Evolutionary conservation across 2,329 filamentous ascomycete genomes (phyloP), one percentile per base, ranked within the genome.

Genomic region (Cladosporium sphaerospermum): DNA sequence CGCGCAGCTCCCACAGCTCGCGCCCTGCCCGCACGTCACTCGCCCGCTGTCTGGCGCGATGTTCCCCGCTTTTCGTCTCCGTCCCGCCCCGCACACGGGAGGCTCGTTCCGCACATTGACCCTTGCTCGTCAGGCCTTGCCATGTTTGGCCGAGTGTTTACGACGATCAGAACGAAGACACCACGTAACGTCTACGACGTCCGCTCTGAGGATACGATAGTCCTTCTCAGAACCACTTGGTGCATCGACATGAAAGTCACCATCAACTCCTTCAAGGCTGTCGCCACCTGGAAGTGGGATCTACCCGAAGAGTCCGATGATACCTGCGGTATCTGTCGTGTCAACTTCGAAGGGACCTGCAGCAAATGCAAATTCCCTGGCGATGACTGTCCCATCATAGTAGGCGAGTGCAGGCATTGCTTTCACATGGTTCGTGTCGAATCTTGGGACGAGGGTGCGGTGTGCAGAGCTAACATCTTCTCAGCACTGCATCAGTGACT

Each of bases 281-380:
- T 99, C 57, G 93, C 93, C 14, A 92, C 90, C 52, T 99, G 93
- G 93, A 85, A 89, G 59, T 99, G 93, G 93, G 89, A 97, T 69
- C 88, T 97, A 65, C 90, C 92, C 19, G 90, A 96, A 64, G 92
- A 96, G 73, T 54, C 59, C 18, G 68, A 70, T 57, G 92, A 99
- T 69, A 91, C 97, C 58, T 99, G 93, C 64, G 93, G 93, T 64
- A 99, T 99, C 74, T 99, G 93, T 73, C 92, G 95, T 68, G 91
- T 95, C 57, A 88, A 96, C 65, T 99, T 97, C 68, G 93, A 99
- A 69, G 92, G 91, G 55, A 97, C 93, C 23, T 99, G 93, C 75
- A 91, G 93, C 44, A 95, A 90, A 52, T 99, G 93, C 83, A 96
- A 95, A 78, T 97, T 90, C 67, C 93, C 93, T 11, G 93, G 93